These are phyloP conservation scores for Plasmodium ovale DNA, from an alignment of 169 alveolate genomes.

Conservation along the genomic window DNA sequence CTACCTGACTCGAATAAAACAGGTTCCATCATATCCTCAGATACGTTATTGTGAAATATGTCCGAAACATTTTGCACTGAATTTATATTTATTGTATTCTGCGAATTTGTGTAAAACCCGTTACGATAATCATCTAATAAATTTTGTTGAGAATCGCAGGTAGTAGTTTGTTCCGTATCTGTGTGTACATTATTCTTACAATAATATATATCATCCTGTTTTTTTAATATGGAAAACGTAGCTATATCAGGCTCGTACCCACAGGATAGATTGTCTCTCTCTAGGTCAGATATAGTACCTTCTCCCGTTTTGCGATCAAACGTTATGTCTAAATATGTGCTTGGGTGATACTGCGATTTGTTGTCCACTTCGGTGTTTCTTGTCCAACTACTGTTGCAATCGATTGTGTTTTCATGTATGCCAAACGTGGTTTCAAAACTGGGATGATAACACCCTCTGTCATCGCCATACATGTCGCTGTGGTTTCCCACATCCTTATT, in stretches of 20 bases:
- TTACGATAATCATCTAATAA: conserved; percentile 9
- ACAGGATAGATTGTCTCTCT: not conserved
- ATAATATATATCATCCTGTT: not conserved
- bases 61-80: conserved; percentile 42
- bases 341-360: not conserved
- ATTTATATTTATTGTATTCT: not conserved
- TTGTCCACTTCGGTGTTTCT: not conserved
- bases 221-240: not conserved
- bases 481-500: too few relatives aligned
- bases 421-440: too few relatives aligned
- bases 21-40: too few relatives aligned
- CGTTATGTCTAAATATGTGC: not conserved
- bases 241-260: not conserved
- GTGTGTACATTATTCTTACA: not conserved
- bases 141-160: conserved; percentile 25
- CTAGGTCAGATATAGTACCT: not conserved
- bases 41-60: conserved; percentile 8
- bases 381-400: not conserved
- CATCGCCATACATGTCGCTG: too few relatives aligned
- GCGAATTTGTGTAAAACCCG: not conserved
- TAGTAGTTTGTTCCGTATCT: conserved; percentile 14
- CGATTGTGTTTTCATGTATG: too few relatives aligned
- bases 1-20: not conserved
- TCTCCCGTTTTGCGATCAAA: not conserved
- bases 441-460: too few relatives aligned